These are phyloP conservation scores for Monascus purpureus DNA, from an alignment of 495 filamentous ascomycete genomes.

Conservation along the genomic window DNA sequence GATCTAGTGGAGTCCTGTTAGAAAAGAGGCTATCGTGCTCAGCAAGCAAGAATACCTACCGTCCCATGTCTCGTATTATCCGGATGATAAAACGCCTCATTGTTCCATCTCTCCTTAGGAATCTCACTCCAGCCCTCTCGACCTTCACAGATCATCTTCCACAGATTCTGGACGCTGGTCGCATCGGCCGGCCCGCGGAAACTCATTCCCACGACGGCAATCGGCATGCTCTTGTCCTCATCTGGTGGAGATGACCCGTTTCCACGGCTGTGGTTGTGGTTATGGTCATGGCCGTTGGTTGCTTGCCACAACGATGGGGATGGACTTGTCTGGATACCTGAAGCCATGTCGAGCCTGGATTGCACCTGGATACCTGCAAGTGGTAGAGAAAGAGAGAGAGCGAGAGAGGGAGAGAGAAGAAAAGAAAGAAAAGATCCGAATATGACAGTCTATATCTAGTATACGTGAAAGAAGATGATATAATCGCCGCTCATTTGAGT, in stretches of 20 bases:
- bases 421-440: no score
- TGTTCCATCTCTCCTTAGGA: constrained; percentile 9
- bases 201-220: constrained; percentile 41
- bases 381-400: no score
- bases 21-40: background rate
- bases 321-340: no score
- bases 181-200: constrained; percentile 39
- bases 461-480: no score
- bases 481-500: no score
- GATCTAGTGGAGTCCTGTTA: background rate
- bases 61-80: constrained; percentile 1
- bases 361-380: no score
- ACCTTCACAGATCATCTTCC: constrained; percentile 29
- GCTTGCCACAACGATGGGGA: no score
- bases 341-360: no score
- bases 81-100: constrained; percentile 11
- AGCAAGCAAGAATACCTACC: background rate
- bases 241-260: background rate
- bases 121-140: constrained; percentile 1
- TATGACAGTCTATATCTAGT: no score
- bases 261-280: background rate
- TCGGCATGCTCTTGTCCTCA: constrained; percentile 17
- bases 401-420: no score
- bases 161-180: constrained; percentile 32
- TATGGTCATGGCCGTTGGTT: background rate